These are phyloP conservation scores for Paraconiothyrium brasiliense DNA, from an alignment of 2,329 filamentous ascomycete genomes.

Conservation along the genomic window DNA sequence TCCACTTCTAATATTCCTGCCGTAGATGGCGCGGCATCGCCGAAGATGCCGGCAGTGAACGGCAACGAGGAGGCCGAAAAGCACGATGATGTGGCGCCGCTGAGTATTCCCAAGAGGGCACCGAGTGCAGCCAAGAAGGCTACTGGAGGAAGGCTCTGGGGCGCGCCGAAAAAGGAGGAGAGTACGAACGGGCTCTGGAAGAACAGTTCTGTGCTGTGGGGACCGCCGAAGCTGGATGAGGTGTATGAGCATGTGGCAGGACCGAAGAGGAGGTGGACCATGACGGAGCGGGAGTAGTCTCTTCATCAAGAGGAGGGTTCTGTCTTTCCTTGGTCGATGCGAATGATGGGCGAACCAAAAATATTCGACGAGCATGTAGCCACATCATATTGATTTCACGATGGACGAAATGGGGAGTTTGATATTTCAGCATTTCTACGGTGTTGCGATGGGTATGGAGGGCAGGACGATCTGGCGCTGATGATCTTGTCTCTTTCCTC, in stretches of 20 bases:
- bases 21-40: conserved; percentile 17
- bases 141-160: conserved; percentile 35
- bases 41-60: conserved; percentile 24
- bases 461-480: not conserved
- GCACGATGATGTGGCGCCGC: conserved; percentile 42
- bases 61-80: conserved; percentile 42
- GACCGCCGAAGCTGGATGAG: conserved; percentile 46
- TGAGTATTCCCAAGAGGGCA: conserved; percentile 29
- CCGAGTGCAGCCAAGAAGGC: not conserved
- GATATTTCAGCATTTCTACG: not conserved
- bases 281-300: conserved; percentile 45
- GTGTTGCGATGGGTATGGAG: not conserved
- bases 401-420: not conserved
- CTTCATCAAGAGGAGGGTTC: no score
- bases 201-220: conserved; percentile 43
- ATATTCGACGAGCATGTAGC: conserved; percentile 1
- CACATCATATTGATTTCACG: not conserved
- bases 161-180: conserved; percentile 26
- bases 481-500: not conserved
- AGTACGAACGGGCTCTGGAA: conserved; percentile 46
- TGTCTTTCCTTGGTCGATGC: no score
- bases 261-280: conserved; percentile 56
- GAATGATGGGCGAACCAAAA: not conserved
- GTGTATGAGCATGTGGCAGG: conserved; percentile 49
- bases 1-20: conserved; percentile 10